Evolutionary conservation across 169 alveolate species (phyloP), one percentile per base, ranked within the genome.

Genomic region (Neospora caninum): DNA sequence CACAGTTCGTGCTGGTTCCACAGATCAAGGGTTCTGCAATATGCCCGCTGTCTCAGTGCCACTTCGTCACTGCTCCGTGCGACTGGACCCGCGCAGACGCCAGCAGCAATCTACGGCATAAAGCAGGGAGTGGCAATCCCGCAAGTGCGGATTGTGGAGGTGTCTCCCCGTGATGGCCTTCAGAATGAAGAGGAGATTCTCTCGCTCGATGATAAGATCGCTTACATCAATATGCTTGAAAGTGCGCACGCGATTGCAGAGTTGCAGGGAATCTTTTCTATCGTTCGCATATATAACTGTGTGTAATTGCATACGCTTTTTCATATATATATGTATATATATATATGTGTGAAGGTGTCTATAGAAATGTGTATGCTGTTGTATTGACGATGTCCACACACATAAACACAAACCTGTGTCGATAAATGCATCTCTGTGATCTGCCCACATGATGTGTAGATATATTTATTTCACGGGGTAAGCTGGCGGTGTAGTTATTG

Each of bases 101-200:
- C 25, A 64, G 78, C 78, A 64, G 25, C 78, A 64, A 13, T 64
- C 36, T n/a, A 64, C 78, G 78, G 25, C 78, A 64, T n/a, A 20
- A 34, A 73, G n/a, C 49, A 73, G 13, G 4, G 41, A 27, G 36
- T 27, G 41, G n/a, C 9, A n/a, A 69, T 38, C 29, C 43, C 91
- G 13, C 22, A 89, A 22, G 98, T 97, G 20, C 96, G 96, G 91
- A 93, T 97, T 31, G 98, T 97, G 41, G 98, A 97, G 84, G 96
- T 97, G 54, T 97, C 97, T 34, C 98, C 98, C 20, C 93, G 98
- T 86, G 98, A 97, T 93, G 98, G 98, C 43, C 96, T 97, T 9
- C 94, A 97, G 95, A 97, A 96, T 94, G 98, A 97, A 92, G 94
- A 95, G 91, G 73, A 84, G 25, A 80, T 94, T 31, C 96, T 97